Percentiles rank a stretch among this genome's conserved stretches.
phyloP scores from a whole-genome alignment of 164 flowering plant species.

The Cinnamomum chago region DNA sequence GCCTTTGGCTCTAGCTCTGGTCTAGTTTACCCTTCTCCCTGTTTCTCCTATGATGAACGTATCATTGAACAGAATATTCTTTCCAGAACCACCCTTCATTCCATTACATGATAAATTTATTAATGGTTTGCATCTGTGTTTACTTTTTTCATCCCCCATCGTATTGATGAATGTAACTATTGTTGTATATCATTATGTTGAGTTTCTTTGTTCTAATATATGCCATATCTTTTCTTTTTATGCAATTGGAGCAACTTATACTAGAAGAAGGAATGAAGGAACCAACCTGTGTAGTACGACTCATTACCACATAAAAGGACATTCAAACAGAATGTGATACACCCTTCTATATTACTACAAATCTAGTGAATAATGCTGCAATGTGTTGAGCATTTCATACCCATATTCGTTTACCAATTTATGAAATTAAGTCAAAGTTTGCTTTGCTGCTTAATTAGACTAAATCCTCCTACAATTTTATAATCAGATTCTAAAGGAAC shows the following conservation, averaged over 20 bases:
- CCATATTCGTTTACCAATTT: too few relatives aligned
- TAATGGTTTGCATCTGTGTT: not conserved
- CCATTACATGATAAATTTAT: slow-evolving; percentile 7
- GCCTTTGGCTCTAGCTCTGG: slow-evolving; percentile 63
- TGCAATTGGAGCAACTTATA: not conserved
- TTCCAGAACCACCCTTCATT: slow-evolving; percentile 11
- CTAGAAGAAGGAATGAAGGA: not conserved
- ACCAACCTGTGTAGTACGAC: too few relatives aligned
- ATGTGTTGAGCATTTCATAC: too few relatives aligned
- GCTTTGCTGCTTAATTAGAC: too few relatives aligned
- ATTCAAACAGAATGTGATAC: too few relatives aligned
- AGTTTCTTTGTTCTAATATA: not conserved
- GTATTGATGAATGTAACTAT: not conserved
- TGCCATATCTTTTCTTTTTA: not conserved
- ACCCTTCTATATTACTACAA: too few relatives aligned
- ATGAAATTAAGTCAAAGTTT: too few relatives aligned
- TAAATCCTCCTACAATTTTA: too few relatives aligned
- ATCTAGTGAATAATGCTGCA: too few relatives aligned
- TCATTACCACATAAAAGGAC: too few relatives aligned
- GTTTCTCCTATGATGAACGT: slow-evolving; percentile 34
- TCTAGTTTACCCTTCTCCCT: slow-evolving; percentile 51
- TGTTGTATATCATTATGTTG: not conserved
- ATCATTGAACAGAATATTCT: slow-evolving; percentile 28
- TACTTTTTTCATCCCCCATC: not conserved
- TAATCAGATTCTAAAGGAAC: too few relatives aligned